Base-by-base conservation (phyloP, 768 basidiomycete genomes). In the Mycena olivaceomarginata region DNA sequence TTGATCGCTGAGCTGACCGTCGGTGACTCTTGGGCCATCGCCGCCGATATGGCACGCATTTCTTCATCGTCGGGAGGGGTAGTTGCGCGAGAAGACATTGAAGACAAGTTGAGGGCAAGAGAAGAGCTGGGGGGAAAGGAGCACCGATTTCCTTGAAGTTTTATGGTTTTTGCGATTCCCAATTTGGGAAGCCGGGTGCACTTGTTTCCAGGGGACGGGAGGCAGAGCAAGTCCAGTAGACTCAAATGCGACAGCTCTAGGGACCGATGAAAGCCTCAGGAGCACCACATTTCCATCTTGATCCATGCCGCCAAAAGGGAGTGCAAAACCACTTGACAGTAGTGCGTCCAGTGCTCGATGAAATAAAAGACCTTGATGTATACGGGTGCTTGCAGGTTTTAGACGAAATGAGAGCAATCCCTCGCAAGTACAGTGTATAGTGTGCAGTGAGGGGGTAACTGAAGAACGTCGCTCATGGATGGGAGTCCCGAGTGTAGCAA, bases 261-360 rank as follows among this genome's bases (percentile, higher is more conserved):
- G 2, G n/a, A 60, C 59, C 59, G 59, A 68, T 56, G 53, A 51
- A 37, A 4, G 11, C 53, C 39, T 31, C 31, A n/a, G 67, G 40
- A 56, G n/a, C 48, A n/a, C 11, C 25, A 8, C 11, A 10, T 68
- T n/a, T 57, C 53, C 31, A 20, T 46, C 67, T 68, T 68, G 51
- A 68, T 51, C 53, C 39, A 68, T 68, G 67, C 67, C 67, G 12
- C 67, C 53, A 12, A 57, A 57, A 51, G 48, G 18, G 48, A 51
- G 48, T 51, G 48, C 15, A 57, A 51, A 51, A n/a, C 15, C 18
- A 16, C 48, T 51, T 5, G 48, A 51, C 16, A 7, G 13, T 16
- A 18, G 48, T 51, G 18, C 48, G 48, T 15, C 18, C 18, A 20
- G 13, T 51, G 48, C 7, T 20, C 5, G 5, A 16, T 7, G 48